phyloP scores from a whole-genome alignment of 371 early-diverging fungal genomes.

The Rhizopus microsporus region DNA sequence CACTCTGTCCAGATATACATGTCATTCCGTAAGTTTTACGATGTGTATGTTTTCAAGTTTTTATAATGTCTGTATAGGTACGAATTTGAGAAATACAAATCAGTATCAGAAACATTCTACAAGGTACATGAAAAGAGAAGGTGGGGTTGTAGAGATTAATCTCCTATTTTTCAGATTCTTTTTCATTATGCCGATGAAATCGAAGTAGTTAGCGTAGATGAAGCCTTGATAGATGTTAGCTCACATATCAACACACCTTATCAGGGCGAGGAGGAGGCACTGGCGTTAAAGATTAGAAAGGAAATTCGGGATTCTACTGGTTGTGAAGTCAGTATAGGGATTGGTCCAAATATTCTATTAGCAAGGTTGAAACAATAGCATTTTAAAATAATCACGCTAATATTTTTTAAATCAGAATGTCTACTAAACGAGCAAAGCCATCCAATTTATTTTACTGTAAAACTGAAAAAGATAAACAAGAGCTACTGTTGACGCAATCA shows the following conservation, averaged over 20 bases:
- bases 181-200: conserved; percentile 65
- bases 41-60: too few species aligned
- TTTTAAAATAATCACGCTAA: not conserved
- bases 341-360: conserved; percentile 73
- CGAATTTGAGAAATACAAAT: conserved; percentile 81
- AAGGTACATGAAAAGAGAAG: conserved; percentile 21
- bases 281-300: conserved; percentile 30
- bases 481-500: conserved; percentile 39
- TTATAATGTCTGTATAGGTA: conserved; percentile 35
- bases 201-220: conserved; percentile 81
- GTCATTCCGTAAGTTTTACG: conserved; percentile 53
- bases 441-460: conserved; percentile 60
- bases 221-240: conserved; percentile 77
- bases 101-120: conserved; percentile 69
- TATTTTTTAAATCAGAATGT: conserved; percentile 41
- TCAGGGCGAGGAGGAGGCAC: conserved; percentile 30
- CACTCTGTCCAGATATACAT: conserved; percentile 62
- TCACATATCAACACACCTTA: conserved; percentile 40
- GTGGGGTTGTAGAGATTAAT: not conserved
- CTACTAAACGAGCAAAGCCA: conserved; percentile 85
- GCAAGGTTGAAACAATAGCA: conserved; percentile 47
- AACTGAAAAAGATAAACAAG: conserved; percentile 30
- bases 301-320: conserved; percentile 58
- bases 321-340: conserved; percentile 76
- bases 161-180: conserved; percentile 41